Evolutionary conservation across 139 green algal genomes (phyloP), one percentile per base, ranked within the genome.

Genomic region (Chlamydomonas schloesseri): DNA sequence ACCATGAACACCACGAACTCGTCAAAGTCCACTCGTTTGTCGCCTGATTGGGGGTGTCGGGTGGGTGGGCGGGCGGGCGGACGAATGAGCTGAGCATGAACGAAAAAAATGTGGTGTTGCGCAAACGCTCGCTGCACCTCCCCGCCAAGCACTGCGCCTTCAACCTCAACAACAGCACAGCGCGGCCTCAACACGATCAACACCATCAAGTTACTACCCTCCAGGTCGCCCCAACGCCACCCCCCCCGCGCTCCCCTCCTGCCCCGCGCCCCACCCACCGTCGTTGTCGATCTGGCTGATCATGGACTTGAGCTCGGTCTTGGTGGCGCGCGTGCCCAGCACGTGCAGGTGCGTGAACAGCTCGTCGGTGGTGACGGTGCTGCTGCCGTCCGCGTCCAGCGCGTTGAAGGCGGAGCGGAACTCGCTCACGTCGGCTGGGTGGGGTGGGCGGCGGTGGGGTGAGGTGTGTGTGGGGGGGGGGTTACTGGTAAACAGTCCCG

Each of bases 1-100:
- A 85, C 79, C 79, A 85, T 76, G 64, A 85, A 85, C n/a, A 69
- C 31, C 65, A 85, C 60, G 34, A 85, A 85, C 79, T 85, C 79
- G 18, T n/a, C 57, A 46, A 85, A 85, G 67, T 74, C 64, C 33
- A 85, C 31, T 31, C 69, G 37, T 4, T 68, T 55, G 65, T 85
- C 47, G 46, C 79, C 79, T 85, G 79, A 5, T 5, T 50, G 42
- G 0, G 10, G 34, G 31, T 26, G 5, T 28, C 36, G 33, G 15
- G 2, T 31, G 73, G 28, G 20, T 29, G 73, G 47, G 29, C 37
- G 34, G 34, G 33, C 70, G 29, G 24, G 33, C 36, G 47, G 70
- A 36, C 6, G 47, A 36, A 3, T 26, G 15, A 31, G 33, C 6
- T 14, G 8, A 10, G n/a, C n/a, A n/a, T n/a, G n/a, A n/a, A n/a